Conservation (phyloP, 139 green algal genomes). For the Coccomyxa sp. region DNA sequence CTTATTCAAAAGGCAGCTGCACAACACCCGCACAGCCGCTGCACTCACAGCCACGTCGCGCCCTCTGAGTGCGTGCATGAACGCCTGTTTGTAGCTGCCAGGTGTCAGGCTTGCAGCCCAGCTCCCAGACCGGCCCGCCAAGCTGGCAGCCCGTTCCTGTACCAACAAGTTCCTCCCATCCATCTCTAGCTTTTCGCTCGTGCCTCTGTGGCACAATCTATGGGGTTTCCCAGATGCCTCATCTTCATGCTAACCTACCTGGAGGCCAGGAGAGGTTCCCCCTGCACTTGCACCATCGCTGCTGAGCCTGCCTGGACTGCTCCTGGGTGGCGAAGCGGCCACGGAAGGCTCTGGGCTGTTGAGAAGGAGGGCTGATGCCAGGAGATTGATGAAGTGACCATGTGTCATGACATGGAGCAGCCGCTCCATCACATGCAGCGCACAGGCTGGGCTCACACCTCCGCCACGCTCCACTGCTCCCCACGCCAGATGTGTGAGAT, state of each 20-base stretch:
- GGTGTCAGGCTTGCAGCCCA: neutral
- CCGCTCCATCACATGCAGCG: conserved; percentile 72
- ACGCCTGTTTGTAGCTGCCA: conserved; percentile 25
- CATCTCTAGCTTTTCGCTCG: too few species aligned
- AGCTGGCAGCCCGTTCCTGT: neutral
- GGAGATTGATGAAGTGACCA: conserved; percentile 5
- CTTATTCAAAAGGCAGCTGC: conserved; percentile 28
- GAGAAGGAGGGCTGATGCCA: conserved; percentile 1
- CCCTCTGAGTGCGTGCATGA: conserved; percentile 38
- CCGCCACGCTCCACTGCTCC: neutral
- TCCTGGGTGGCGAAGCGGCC: neutral
- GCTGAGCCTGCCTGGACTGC: too few species aligned
- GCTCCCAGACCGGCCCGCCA: neutral
- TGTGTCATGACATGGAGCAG: conserved; percentile 57
- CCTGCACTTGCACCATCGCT: too few species aligned
- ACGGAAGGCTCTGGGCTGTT: neutral
- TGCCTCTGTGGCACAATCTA: too few species aligned
- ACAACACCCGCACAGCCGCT: conserved; percentile 44
- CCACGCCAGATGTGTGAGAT: too few species aligned
- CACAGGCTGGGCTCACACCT: conserved; percentile 36
- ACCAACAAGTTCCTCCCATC: neutral
- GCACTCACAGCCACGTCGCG: conserved; percentile 28
- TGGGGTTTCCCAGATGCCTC: too few species aligned
- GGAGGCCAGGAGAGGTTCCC: too few species aligned
- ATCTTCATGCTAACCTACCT: too few species aligned